Percentiles rank a stretch among this genome's conserved stretches.
Conservation (phyloP, 2,329 filamentous ascomycete species). For the Stagonosporopsis tanaceti region DNA sequence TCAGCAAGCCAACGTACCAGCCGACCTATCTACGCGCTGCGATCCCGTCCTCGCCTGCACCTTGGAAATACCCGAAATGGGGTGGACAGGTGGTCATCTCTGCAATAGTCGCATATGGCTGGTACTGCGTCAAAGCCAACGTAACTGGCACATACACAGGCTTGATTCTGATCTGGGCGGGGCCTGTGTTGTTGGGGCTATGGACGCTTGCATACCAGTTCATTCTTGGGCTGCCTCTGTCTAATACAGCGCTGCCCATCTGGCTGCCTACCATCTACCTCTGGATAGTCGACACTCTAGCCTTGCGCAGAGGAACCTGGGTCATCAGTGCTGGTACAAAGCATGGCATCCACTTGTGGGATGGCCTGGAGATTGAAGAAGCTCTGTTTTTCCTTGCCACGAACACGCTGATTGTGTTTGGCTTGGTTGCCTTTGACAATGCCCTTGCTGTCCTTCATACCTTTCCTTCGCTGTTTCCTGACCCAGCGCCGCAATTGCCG, state of each 20-base stretch:
- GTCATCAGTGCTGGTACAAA: slow-evolving; percentile 74
- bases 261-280: slow-evolving; percentile 71
- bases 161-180: slow-evolving; percentile 73
- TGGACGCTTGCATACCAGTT: slow-evolving; percentile 72
- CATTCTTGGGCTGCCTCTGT: slow-evolving; percentile 65
- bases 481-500: slow-evolving; percentile 56
- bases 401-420: slow-evolving; percentile 74
- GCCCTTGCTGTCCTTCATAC: slow-evolving; percentile 70
- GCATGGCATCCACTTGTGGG: slow-evolving; percentile 68
- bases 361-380: slow-evolving; percentile 75
- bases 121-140: slow-evolving; percentile 55
- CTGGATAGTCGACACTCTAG: slow-evolving; percentile 75
- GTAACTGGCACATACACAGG: slow-evolving; percentile 70
- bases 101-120: slow-evolving; percentile 55
- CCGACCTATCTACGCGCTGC: slow-evolving; percentile 60
- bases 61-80: slow-evolving; percentile 48
- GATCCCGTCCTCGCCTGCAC: slow-evolving; percentile 35
- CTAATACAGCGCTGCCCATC: slow-evolving; percentile 68
- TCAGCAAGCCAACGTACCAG: slow-evolving; percentile 70
- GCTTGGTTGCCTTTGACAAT: slow-evolving; percentile 73
- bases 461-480: slow-evolving; percentile 66
- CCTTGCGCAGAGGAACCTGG: slow-evolving; percentile 74
- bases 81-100: slow-evolving; percentile 63
- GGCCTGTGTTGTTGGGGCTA: slow-evolving; percentile 69
- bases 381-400: slow-evolving; percentile 76